phyloP scores from a whole-genome alignment of 1,284 basidiomycete species.

The Microbotryum saponariae region DNA sequence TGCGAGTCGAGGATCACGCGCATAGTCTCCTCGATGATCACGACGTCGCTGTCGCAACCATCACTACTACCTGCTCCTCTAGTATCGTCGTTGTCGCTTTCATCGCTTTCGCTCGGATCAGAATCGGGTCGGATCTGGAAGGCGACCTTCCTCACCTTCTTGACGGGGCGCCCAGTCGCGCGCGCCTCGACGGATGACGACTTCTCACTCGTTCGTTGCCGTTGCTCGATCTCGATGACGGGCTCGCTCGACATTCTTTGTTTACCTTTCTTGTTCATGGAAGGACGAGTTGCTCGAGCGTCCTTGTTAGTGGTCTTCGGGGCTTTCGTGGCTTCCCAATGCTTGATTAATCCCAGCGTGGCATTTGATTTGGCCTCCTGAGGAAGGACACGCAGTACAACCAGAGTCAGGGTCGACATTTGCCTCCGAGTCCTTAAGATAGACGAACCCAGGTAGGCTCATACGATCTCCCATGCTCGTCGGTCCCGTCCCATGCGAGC shows the following conservation, averaged over 20 bases:
- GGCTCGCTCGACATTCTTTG: neutral
- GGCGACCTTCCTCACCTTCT: too few species aligned
- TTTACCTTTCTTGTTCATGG: neutral
- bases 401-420: neutral
- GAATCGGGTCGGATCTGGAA: too few species aligned
- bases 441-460: constrained; percentile 21
- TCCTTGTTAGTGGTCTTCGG: neutral
- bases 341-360: constrained; percentile 2
- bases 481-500: constrained; percentile 21
- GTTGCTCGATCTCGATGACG: neutral
- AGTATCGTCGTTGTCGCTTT: too few species aligned
- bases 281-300: neutral
- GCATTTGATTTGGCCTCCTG: constrained; percentile 28
- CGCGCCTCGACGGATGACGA: constrained; percentile 2
- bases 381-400: neutral
- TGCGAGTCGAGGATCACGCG: constrained; percentile 22
- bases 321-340: constrained; percentile 5
- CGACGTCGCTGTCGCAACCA: too few species aligned
- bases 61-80: too few species aligned
- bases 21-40: too few species aligned
- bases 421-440: too few species aligned
- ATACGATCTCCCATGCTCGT: constrained; percentile 14
- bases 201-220: neutral
- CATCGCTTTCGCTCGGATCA: too few species aligned
- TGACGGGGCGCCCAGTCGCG: neutral